phyloP scores from a whole-genome alignment of 108 stramenopile genomes.

The Epipyxis sp. region DNA sequence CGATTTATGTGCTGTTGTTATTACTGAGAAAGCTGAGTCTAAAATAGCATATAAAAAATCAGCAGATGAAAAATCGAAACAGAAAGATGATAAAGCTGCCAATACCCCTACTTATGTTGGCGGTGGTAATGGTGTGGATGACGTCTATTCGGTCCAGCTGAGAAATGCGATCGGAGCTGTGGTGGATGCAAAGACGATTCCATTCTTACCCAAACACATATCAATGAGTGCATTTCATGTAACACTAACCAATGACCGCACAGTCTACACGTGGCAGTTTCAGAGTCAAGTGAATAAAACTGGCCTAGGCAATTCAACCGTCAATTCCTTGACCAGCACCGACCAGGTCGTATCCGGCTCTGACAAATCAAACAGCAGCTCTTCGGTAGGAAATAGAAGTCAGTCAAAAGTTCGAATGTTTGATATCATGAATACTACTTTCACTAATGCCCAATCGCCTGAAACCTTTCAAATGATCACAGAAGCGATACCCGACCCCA shows the following conservation, averaged over 20 bases:
- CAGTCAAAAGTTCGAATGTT: constrained; percentile 40
- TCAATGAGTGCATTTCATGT: constrained; percentile 49
- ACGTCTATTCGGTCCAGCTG: constrained; percentile 35
- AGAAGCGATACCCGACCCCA: constrained; percentile 31
- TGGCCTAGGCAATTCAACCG: background rate
- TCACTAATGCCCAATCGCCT: background rate
- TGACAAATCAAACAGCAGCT: background rate
- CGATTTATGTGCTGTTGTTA: background rate
- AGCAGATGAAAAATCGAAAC: too few relatives aligned
- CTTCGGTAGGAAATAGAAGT: background rate
- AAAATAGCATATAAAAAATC: too few relatives aligned
- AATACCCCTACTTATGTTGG: background rate
- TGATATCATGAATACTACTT: constrained; percentile 39
- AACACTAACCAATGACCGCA: constrained; percentile 46
- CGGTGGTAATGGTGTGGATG: background rate
- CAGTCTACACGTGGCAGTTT: constrained; percentile 64
- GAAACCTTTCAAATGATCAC: background rate
- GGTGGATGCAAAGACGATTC: constrained; percentile 33
- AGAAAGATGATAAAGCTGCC: background rate
- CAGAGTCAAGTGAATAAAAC: background rate
- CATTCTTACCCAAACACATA: constrained; percentile 37
- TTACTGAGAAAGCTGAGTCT: background rate
- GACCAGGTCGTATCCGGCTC: background rate
- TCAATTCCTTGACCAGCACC: background rate
- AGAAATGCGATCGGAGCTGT: constrained; percentile 54